Percentiles rank a stretch among this genome's conserved stretches.
phyloP scores from a whole-genome alignment of 2,329 filamentous ascomycete genomes.

The Chaetomium sp. region DNA sequence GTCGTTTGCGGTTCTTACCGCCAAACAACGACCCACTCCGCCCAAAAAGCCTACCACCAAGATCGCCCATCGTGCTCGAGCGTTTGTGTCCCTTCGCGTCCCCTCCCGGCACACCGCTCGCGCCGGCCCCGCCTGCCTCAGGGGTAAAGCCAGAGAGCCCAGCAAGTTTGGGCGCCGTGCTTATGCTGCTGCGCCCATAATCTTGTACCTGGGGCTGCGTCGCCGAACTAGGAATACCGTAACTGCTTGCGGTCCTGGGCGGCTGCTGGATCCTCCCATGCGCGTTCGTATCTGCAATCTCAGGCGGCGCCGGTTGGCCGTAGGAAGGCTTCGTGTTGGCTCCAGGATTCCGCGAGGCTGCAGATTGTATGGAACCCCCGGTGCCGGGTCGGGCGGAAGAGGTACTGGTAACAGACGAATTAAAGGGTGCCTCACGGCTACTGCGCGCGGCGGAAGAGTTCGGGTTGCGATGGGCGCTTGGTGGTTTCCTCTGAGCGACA shows the following conservation, averaged over 20 bases:
- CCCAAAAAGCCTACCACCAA: slow-evolving; percentile 79
- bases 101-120: slow-evolving; percentile 18
- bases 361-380: slow-evolving; percentile 70
- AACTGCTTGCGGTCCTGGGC: slow-evolving; percentile 52
- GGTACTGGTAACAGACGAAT: slow-evolving; percentile 43
- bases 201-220: slow-evolving; percentile 48
- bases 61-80: slow-evolving; percentile 70
- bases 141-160: slow-evolving; percentile 52
- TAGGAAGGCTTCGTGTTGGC: slow-evolving; percentile 61
- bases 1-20: slow-evolving; percentile 47
- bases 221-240: slow-evolving; percentile 59
- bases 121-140: slow-evolving; percentile 29
- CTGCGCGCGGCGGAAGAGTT: slow-evolving; percentile 37
- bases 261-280: slow-evolving; percentile 88
- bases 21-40: slow-evolving; percentile 77
- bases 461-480: slow-evolving; percentile 43
- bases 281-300: slow-evolving; percentile 80
- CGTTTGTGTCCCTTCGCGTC: slow-evolving; percentile 56
- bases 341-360: slow-evolving; percentile 55
- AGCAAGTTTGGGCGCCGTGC: slow-evolving; percentile 53
- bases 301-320: slow-evolving; percentile 79
- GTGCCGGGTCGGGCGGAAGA: slow-evolving; percentile 63
- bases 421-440: slow-evolving; percentile 45
- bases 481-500: slow-evolving; percentile 36
- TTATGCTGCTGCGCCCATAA: slow-evolving; percentile 55